Percentiles rank a stretch among this genome's conserved stretches.
Evolutionary conservation across 768 basidiomycete species (phyloP).

Genomic region (Hygrocybe punicea): DNA sequence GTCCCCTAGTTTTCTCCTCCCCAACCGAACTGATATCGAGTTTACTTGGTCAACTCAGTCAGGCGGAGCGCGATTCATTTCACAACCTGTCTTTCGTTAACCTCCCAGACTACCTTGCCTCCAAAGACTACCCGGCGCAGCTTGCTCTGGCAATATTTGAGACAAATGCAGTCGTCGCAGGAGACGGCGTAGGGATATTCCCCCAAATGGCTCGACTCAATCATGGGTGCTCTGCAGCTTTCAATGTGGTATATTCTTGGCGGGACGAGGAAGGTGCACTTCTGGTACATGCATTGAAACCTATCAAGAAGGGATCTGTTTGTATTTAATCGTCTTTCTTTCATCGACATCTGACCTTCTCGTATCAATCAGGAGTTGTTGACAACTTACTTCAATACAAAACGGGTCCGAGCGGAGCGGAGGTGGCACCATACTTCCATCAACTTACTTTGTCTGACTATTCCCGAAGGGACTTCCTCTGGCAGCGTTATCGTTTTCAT

Average conservation of each 20-base stretch:
- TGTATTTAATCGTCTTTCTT: conserved; percentile 7
- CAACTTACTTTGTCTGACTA: neutral
- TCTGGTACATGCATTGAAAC: conserved; percentile 57
- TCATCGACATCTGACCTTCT: conserved; percentile 1
- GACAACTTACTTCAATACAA: conserved; percentile 60
- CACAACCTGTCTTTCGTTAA: conserved; percentile 57
- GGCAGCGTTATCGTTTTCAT: conserved; percentile 52
- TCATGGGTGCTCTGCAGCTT: conserved; percentile 64
- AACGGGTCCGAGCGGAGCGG: conserved; percentile 48
- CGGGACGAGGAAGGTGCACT: conserved; percentile 46
- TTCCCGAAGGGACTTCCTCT: conserved; percentile 45
- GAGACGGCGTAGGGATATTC: conserved; percentile 56
- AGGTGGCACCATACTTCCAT: conserved; percentile 34
- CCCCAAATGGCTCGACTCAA: conserved; percentile 66
- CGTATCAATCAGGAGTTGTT: conserved; percentile 49
- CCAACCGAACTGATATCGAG: conserved; percentile 44
- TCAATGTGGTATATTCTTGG: conserved; percentile 66
- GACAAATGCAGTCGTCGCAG: conserved; percentile 62
- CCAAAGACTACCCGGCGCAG: conserved; percentile 37
- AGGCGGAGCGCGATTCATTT: conserved; percentile 40
- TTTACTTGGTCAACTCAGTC: conserved; percentile 33
- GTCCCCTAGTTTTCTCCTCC: conserved; percentile 39
- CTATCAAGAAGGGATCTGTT: conserved; percentile 51
- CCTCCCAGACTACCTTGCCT: conserved; percentile 42
- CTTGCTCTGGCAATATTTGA: conserved; percentile 63